phyloP scores from a whole-genome alignment of 495 filamentous ascomycete species.

The Tuber magnatum region DNA sequence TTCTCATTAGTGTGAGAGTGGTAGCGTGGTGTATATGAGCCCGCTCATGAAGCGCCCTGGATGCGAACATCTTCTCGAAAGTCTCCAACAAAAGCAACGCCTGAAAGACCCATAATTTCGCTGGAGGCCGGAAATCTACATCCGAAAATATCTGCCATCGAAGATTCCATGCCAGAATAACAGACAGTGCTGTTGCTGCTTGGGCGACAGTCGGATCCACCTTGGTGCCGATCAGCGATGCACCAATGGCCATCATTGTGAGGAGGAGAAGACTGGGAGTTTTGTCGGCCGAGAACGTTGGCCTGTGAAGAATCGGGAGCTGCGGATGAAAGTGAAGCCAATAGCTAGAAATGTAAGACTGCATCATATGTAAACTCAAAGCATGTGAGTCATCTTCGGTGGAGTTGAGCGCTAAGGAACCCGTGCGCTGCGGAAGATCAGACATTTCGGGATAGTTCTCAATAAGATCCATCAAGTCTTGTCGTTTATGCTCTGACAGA shows the following conservation, averaged over 20 bases:
- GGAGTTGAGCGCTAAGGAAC: constrained; percentile 9
- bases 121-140: constrained; percentile 82
- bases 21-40: constrained; percentile 97
- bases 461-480: constrained; percentile 80
- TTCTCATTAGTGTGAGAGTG: constrained; percentile 87
- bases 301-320: constrained; percentile 86
- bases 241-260: constrained; percentile 89
- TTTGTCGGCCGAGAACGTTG: constrained; percentile 82
- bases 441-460: constrained; percentile 45
- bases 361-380: constrained; percentile 87
- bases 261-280: constrained; percentile 80
- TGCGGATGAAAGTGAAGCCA: constrained; percentile 95
- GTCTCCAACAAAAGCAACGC: constrained; percentile 81
- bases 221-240: constrained; percentile 74
- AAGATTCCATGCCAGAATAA: constrained; percentile 83
- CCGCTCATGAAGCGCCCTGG: constrained; percentile 81
- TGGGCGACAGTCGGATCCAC: constrained; percentile 67
- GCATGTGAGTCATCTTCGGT: constrained; percentile 54
- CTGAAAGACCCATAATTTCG: constrained; percentile 97
- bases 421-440: neutral
- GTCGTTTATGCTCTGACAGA: constrained; percentile 80
- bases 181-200: constrained; percentile 67
- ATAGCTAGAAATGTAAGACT: constrained; percentile 85
- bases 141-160: constrained; percentile 86
- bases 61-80: constrained; percentile 96